Evolutionary conservation across 345 rosid species (phyloP).

Genomic region (Physaria fendleri): DNA sequence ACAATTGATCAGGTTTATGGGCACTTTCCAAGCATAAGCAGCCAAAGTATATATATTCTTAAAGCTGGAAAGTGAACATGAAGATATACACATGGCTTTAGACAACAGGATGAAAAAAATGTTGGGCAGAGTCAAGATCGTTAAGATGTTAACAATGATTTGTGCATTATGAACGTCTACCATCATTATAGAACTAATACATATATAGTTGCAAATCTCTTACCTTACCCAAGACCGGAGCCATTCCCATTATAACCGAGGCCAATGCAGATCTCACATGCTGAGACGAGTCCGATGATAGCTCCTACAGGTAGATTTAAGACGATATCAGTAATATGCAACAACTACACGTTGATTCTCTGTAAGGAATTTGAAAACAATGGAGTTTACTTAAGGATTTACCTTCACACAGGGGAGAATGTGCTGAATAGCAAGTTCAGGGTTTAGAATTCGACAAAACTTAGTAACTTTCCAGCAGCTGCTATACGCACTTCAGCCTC

Average conservation of each 20-base stretch:
- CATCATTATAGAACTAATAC: conserved; percentile 19
- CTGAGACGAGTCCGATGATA: conserved; percentile 94
- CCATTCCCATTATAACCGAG: conserved; percentile 99
- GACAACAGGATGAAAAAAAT: not conserved
- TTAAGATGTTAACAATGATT: not conserved
- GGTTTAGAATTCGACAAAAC: conserved; percentile 84
- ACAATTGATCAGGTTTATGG: not conserved
- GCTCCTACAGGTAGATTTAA: conserved; percentile 44
- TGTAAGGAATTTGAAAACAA: not conserved
- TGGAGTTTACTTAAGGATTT: not conserved
- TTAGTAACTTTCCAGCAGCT: conserved; percentile 94
- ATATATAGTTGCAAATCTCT: conserved; percentile 5
- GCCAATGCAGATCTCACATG: conserved; percentile 98
- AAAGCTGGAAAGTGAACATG: not conserved
- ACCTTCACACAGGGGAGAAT: conserved; percentile 97
- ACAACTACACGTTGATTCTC: not conserved
- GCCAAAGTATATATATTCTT: not conserved
- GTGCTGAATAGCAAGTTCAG: conserved; percentile 80
- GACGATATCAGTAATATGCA: not conserved
- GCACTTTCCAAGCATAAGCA: not conserved
- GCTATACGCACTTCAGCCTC: conserved; percentile 99
- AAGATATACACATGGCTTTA: not conserved
- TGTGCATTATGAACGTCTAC: conserved; percentile 26
- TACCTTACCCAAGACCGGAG: conserved; percentile 76
- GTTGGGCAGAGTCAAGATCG: not conserved